phyloP scores from a whole-genome alignment of 306 rosid species.

The Spatholobus suberectus region DNA sequence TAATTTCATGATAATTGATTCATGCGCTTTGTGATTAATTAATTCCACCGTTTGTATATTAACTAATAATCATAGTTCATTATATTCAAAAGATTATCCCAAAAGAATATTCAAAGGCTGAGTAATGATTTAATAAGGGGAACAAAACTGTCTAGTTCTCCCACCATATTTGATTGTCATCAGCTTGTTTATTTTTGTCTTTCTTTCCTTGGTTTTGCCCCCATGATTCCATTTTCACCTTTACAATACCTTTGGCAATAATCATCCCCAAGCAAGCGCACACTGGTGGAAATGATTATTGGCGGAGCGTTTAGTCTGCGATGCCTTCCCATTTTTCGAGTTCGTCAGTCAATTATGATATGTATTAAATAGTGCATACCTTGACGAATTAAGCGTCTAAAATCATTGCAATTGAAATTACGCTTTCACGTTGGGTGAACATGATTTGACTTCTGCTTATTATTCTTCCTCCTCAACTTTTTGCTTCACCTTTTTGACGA shows the following conservation, averaged over 20 bases:
- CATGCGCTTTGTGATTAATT: no score
- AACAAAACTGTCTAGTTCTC: neutral
- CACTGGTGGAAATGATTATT: slow-evolving; percentile 28
- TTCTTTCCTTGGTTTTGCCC: slow-evolving; percentile 7
- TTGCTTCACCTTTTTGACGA: neutral
- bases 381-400: neutral
- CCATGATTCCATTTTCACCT: slow-evolving; percentile 28
- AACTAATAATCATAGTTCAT: neutral
- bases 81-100: neutral
- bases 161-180: neutral
- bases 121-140: slow-evolving; percentile 1
- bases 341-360: neutral
- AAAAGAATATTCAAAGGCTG: neutral
- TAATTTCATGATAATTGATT: no score
- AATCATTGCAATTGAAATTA: slow-evolving; percentile 19
- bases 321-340: neutral
- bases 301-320: neutral
- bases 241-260: neutral
- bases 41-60: neutral
- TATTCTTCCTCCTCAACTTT: neutral
- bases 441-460: slow-evolving; percentile 10
- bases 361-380: neutral
- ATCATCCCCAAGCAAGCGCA: neutral
- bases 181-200: neutral
- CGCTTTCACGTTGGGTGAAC: slow-evolving; percentile 9